Conservation (phyloP, 768 basidiomycete species). For the Coprinellus micaceus region DNA sequence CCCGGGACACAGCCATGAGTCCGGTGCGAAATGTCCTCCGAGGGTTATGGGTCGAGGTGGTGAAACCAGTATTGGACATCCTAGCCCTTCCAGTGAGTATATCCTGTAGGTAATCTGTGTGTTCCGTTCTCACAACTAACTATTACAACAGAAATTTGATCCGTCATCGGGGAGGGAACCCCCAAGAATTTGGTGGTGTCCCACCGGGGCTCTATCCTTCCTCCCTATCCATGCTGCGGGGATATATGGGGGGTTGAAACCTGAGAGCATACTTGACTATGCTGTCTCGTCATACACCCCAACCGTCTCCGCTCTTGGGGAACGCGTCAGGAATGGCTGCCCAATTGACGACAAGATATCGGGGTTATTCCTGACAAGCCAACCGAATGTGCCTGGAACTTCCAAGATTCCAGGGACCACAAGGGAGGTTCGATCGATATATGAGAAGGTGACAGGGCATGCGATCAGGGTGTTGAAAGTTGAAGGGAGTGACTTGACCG, state of each 20-base stretch:
- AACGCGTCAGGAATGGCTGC: neutral
- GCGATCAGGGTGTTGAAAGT: constrained; percentile 14
- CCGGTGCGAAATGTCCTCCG: neutral
- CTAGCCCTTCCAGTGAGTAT: constrained; percentile 6
- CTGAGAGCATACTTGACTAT: neutral
- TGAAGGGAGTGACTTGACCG: constrained; percentile 13
- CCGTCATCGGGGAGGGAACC: neutral
- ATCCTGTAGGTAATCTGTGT: neutral
- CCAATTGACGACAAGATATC: constrained; percentile 1
- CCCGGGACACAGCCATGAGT: neutral
- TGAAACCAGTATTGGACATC: constrained; percentile 5
- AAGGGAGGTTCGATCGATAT: constrained; percentile 3
- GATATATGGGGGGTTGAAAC: neutral
- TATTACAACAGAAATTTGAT: neutral
- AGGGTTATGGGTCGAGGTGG: constrained; percentile 1
- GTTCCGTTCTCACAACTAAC: neutral
- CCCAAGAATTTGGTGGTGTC: too few species aligned
- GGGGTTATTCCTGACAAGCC: neutral
- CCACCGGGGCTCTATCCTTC: constrained; percentile 4
- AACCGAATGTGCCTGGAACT: neutral
- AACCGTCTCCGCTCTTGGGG: neutral
- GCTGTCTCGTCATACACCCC: neutral
- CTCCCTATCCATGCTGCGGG: constrained; percentile 8
- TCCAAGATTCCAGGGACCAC: constrained; percentile 7
- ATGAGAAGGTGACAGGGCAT: neutral